Percentiles rank a stretch among this genome's conserved stretches.
Evolutionary conservation across 2,329 filamentous ascomycete species (phyloP).

Genomic region (Cladosporium halotolerans): DNA sequence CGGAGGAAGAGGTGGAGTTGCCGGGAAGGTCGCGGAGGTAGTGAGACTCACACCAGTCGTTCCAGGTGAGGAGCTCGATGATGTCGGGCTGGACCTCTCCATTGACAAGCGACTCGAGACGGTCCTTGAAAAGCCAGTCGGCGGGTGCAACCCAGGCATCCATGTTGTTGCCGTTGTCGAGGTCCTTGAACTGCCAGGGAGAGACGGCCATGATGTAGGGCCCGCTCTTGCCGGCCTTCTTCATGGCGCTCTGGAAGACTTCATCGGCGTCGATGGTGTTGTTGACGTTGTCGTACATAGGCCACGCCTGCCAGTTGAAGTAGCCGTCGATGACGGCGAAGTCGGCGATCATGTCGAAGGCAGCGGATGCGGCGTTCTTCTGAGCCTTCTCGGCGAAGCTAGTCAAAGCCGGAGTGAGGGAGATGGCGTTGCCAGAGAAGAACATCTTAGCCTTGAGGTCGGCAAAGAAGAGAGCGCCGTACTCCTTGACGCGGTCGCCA

Average conservation of each 20-base stretch:
- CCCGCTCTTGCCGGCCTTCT: slow-evolving; percentile 29
- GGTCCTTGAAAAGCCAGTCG: slow-evolving; percentile 32
- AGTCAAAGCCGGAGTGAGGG: slow-evolving; percentile 30
- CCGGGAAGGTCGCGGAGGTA: slow-evolving; percentile 34
- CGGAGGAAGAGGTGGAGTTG: slow-evolving; percentile 13
- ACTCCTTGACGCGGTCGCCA: slow-evolving; percentile 28
- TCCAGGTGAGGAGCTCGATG: slow-evolving; percentile 35
- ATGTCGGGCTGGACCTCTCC: slow-evolving; percentile 32
- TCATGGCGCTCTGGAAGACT: slow-evolving; percentile 30
- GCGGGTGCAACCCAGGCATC: slow-evolving; percentile 33
- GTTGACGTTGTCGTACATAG: slow-evolving; percentile 28
- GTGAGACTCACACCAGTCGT: slow-evolving; percentile 35
- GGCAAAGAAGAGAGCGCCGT: slow-evolving; percentile 33
- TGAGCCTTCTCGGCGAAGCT: slow-evolving; percentile 29
- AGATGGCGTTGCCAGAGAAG: slow-evolving; percentile 26
- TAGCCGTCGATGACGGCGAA: slow-evolving; percentile 33
- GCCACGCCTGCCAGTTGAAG: slow-evolving; percentile 38
- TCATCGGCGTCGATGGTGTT: slow-evolving; percentile 28
- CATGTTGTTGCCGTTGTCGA: slow-evolving; percentile 30
- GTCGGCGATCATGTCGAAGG: slow-evolving; percentile 26
- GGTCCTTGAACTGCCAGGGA: slow-evolving; percentile 36
- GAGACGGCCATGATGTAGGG: slow-evolving; percentile 37
- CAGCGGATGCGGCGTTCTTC: slow-evolving; percentile 18
- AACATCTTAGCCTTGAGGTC: slow-evolving; percentile 29
- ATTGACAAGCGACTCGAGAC: slow-evolving; percentile 22